Conservation (phyloP, 2,329 filamentous ascomycete genomes). For the Alternaria sp. region DNA sequence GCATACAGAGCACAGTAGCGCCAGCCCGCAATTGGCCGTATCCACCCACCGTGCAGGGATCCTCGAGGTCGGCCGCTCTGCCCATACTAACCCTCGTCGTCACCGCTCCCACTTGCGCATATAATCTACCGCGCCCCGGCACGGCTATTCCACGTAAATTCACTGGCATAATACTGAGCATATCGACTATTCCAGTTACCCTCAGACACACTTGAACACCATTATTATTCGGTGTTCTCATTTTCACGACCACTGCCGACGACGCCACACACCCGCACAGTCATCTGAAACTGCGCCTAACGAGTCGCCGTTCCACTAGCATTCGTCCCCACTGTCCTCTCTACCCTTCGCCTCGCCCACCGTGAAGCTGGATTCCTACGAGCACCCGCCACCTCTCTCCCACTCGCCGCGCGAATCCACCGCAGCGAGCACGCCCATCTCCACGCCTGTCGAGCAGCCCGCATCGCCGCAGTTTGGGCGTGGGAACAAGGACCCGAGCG, state of each 20-base stretch:
- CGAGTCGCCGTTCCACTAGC: constrained; percentile 15
- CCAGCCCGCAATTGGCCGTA: constrained; percentile 27
- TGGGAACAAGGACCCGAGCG: constrained; percentile 48
- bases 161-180: not conserved
- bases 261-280: constrained; percentile 8
- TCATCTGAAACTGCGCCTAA: constrained; percentile 12
- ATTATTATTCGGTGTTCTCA: not conserved
- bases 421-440: constrained; percentile 59
- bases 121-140: constrained; percentile 30
- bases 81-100: constrained; percentile 21
- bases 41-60: constrained; percentile 27
- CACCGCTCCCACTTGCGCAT: constrained; percentile 33
- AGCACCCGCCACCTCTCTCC: constrained; percentile 59
- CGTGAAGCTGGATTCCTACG: constrained; percentile 62
- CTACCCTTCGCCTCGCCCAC: constrained; percentile 22
- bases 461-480: constrained; percentile 50
- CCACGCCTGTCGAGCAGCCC: constrained; percentile 47
- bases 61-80: constrained; percentile 20
- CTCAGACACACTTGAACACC: not conserved
- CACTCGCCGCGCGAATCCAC: constrained; percentile 61
- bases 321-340: constrained; percentile 1
- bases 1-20: constrained; percentile 31
- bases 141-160: constrained; percentile 3
- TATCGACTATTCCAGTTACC: not conserved
- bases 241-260: not conserved